Base-by-base conservation (phyloP, 345 rosid genomes). In the Mallotus nudiflorus region DNA sequence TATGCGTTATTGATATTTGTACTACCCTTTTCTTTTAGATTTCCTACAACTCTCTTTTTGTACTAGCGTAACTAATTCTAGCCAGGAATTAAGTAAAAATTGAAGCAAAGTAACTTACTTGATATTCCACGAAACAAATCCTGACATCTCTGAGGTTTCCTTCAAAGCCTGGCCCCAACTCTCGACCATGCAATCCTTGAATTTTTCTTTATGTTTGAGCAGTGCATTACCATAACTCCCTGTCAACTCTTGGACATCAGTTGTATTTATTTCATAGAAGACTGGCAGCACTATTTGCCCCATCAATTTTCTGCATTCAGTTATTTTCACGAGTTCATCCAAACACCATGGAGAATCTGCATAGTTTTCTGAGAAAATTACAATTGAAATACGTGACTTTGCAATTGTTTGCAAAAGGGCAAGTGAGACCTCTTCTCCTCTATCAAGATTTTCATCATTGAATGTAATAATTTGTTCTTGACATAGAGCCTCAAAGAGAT, bases 291-390 rank as follows among this genome's bases (percentile, higher is more conserved):
- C 42, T n/a, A 24, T 11, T 46, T 65, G 68, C 9, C 54, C 42
- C 40, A 24, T 9, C 15, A 13, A 4, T 19, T 48, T n/a, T 1
- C n/a, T 65, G 42, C 56, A 65, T 3, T 65, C 56, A 7, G 45
- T 10, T 5, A 65, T 65, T 49, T 65, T 65, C 33, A 45, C 68
- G 2, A 65, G 56, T 7, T 65, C 68, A 45, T 65, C 67, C 54
- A 63, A 45, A 48, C 68, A 65, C 44, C 68, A 46, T 2, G 56
- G 56, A 27, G 68, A 65, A 48, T 28, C 11, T 18, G 56, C 68
- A 48, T 46, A 46, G 9, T 46, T 65, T 46, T 48, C 39, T 10
- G 56, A 48, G 27, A 65, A 65, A 31, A 65, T 48, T 22, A 46
- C 42, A 16, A 65, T 15, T 12, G 56, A 50, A 65, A 65, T 16